Base-by-base conservation (phyloP, 345 rosid genomes). In the Populus ilicifolia region DNA sequence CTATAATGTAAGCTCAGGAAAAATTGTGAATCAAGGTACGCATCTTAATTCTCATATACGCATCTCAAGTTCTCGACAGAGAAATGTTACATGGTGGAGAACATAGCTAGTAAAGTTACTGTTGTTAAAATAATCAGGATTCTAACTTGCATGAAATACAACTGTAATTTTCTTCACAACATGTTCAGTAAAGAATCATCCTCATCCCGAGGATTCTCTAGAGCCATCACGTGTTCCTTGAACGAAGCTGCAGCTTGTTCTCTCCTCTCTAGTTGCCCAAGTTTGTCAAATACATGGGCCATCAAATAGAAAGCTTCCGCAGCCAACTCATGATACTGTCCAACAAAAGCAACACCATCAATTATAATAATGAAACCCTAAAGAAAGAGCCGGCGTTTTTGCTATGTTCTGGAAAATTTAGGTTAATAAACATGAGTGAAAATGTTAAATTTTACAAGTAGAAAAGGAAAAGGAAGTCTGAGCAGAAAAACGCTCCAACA, bases 301-400 rank as follows among this genome's bases (percentile, higher is more conserved):
- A 85, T 89, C 85, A 92, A 84, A 78, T 94, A 92, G 77, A 85
- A 91, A 21, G 93, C 88, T 86, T 93, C 97, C 0, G 94, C 95
- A 56, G 92, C 93, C 82, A 92, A 73, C 85, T 94, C 99, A 83
- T 92, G 97, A 82, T 91, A 94, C 98, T 93, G 93, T 41, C 61
- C 67, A 79, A 25, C 69, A 80, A 21, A 72, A 75, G 41, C 69
- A 75, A 38, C 13, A 1, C n/a, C 43, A 56, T 29, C 21, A 20
- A 25, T 54, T 35, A 33, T 50, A 61, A 41, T 8, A 20, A n/a
- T 5, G 10, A n/a, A 27, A 48, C 69, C 18, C 50, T 10, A 8
- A 38, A 39, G 41, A 50, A 7, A 35, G 4, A 63, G 71, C 25
- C 1, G 3, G 18, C 11, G n/a, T 23, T 62, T 11, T 27, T 62